Percentiles rank a stretch among this genome's conserved stretches.
Evolutionary conservation across 495 filamentous ascomycete species (phyloP).

Genomic region (Chaetomium fimeti): DNA sequence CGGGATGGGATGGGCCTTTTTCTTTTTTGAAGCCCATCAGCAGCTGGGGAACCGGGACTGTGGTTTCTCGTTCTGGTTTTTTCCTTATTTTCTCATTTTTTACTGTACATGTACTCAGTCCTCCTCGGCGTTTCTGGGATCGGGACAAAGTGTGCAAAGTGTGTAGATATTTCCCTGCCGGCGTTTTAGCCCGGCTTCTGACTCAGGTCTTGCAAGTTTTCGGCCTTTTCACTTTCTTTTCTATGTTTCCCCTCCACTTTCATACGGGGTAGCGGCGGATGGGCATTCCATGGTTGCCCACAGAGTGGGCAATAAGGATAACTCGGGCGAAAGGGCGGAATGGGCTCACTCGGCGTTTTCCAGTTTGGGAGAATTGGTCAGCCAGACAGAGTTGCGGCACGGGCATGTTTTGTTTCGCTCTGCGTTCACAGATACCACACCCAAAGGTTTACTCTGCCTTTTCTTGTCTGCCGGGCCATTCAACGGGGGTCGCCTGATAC

Average conservation of each 20-base stretch:
- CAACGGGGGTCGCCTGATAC: neutral
- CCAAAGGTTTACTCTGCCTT: neutral
- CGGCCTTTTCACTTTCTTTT: neutral
- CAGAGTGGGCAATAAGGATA: neutral
- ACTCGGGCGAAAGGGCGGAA: neutral
- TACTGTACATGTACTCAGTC: constrained; percentile 14
- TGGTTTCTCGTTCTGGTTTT: neutral
- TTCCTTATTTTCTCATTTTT: neutral
- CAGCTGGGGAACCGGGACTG: neutral
- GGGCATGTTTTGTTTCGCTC: neutral
- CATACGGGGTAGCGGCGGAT: neutral
- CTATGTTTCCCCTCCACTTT: neutral
- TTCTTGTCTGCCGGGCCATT: neutral
- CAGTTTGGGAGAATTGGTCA: neutral
- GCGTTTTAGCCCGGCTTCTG: neutral
- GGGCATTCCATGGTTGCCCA: neutral
- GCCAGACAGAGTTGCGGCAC: neutral
- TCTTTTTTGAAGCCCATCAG: neutral
- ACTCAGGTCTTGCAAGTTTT: neutral
- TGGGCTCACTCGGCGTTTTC: constrained; percentile 1
- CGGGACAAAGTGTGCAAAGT: constrained; percentile 13
- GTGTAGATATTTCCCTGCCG: constrained; percentile 11
- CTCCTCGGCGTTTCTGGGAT: constrained; percentile 14
- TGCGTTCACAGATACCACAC: neutral
- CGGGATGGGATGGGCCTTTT: neutral